phyloP scores from a whole-genome alignment of 257 asterid genomes.

The Solanum boliviense region DNA sequence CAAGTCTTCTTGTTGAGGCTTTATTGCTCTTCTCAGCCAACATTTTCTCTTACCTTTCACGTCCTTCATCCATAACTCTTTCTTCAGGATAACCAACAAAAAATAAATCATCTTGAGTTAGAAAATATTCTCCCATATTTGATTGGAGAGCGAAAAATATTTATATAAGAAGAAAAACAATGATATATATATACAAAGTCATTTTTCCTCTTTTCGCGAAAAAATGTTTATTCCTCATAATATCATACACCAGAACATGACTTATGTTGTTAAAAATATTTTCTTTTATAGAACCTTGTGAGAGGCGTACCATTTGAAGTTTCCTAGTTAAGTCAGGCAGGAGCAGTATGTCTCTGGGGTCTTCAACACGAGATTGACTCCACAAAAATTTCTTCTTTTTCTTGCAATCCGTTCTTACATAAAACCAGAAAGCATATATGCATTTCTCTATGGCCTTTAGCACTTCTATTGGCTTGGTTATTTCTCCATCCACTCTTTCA shows the following conservation, averaged over 20 bases:
- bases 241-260: neutral
- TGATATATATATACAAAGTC: neutral
- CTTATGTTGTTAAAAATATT: neutral
- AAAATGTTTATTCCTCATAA: neutral
- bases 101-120: neutral
- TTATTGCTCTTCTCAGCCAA: constrained; percentile 35
- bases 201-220: neutral
- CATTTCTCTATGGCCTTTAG: constrained; percentile 34
- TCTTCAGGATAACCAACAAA: constrained; percentile 8
- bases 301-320: constrained; percentile 29
- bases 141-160: neutral
- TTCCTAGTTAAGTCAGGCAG: constrained; percentile 17
- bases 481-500: constrained; percentile 13
- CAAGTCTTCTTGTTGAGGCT: neutral
- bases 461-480: constrained; percentile 19
- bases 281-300: neutral
- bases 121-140: neutral
- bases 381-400: constrained; percentile 4
- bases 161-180: neutral
- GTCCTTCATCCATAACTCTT: constrained; percentile 24
- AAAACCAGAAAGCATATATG: constrained; percentile 35
- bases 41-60: constrained; percentile 32
- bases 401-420: constrained; percentile 19
- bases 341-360: constrained; percentile 45
- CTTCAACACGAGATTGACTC: constrained; percentile 31